phyloP scores from a whole-genome alignment of 257 asterid genomes.

The Solanum appendiculatum region DNA sequence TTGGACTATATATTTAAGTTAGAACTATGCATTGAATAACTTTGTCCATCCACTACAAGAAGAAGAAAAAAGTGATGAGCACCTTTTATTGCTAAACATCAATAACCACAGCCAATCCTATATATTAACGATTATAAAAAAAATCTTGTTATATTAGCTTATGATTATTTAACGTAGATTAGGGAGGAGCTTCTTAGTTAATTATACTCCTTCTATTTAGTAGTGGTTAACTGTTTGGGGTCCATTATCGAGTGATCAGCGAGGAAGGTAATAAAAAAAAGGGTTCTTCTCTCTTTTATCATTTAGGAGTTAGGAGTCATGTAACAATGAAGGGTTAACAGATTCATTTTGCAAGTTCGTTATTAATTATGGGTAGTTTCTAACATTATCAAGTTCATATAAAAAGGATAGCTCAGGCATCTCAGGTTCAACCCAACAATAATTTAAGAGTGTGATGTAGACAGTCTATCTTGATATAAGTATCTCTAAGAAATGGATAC shows the following conservation, averaged over 20 bases:
- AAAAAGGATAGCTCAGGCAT: background rate
- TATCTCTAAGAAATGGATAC: too few relatives aligned
- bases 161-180: background rate
- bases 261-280: background rate
- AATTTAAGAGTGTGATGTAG: background rate
- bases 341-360: background rate
- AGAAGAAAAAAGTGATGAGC: background rate
- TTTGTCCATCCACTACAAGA: background rate
- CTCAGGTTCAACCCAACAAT: too few relatives aligned
- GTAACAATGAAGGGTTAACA: background rate
- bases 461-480: background rate
- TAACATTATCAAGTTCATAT: background rate
- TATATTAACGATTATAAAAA: too few relatives aligned
- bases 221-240: background rate
- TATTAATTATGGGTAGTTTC: too few relatives aligned
- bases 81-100: background rate
- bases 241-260: background rate
- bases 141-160: too few relatives aligned
- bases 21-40: background rate
- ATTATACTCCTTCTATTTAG: background rate
- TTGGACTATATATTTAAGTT: background rate
- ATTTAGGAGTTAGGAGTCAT: background rate
- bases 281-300: background rate
- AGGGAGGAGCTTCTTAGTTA: background rate
- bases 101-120: background rate